These are phyloP conservation scores for Miscanthus sacchariflorus DNA, from an alignment of 202 grass and related monocot genomes.

Conservation along the genomic window DNA sequence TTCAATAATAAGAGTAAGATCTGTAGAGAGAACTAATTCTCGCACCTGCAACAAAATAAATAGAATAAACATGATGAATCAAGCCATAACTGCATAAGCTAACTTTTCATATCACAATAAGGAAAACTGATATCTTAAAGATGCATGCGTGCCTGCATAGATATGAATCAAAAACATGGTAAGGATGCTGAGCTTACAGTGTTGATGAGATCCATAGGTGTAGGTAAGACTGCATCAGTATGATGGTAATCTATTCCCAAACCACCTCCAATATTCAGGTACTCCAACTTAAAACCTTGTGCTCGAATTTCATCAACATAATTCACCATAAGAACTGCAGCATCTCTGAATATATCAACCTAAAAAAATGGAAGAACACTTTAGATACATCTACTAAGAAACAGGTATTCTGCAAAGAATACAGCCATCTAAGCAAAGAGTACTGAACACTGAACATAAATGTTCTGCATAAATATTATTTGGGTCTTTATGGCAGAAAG, in stretches of 20 bases:
- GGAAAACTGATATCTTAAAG: neutral
- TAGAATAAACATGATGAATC: neutral
- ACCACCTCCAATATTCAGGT: slow-evolving; percentile 94
- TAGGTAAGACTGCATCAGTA: slow-evolving; percentile 70
- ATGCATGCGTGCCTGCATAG: neutral
- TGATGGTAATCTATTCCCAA: slow-evolving; percentile 98
- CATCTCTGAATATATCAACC: slow-evolving; percentile 99
- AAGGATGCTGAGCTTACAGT: slow-evolving; percentile 65
- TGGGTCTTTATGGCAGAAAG: neutral
- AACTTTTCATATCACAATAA: slow-evolving; percentile 15
- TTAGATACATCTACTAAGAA: slow-evolving; percentile 12
- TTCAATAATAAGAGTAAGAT: slow-evolving; percentile 96
- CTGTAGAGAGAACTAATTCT: slow-evolving; percentile 81
- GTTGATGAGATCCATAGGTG: slow-evolving; percentile 95
- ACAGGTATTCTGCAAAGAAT: slow-evolving; percentile 7
- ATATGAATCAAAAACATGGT: slow-evolving; percentile 35
- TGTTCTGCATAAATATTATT: neutral
- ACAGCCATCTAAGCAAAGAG: neutral
- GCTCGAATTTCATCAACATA: slow-evolving; percentile 91
- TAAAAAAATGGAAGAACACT: slow-evolving; percentile 41
- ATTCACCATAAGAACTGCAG: slow-evolving; percentile 92
- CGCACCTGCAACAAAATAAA: slow-evolving; percentile 63
- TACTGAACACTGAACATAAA: neutral
- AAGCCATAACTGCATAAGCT: neutral
- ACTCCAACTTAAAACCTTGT: slow-evolving; percentile 93